Base-by-base conservation (phyloP, 495 filamentous ascomycete species). In the Hypoxylon rickii region DNA sequence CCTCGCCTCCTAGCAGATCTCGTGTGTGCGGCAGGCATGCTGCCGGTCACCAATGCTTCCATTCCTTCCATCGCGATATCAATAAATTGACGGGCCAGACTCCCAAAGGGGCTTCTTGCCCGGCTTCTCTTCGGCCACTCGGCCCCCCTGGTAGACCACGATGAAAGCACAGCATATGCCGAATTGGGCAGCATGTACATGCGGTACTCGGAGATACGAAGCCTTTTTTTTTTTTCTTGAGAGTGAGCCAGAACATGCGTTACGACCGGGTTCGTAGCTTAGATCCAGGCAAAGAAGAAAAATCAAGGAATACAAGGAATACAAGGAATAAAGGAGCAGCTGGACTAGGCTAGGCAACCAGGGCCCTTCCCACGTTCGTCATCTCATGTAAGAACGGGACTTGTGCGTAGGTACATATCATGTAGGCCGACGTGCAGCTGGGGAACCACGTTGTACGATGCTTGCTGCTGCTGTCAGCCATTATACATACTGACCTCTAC, bases 361-460 rank as follows among this genome's bases (percentile, higher is more conserved):
- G 24, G 24, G 4, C 4, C 24, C 24, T 10, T 29, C 24, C 24
- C 24, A 29, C 24, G 24, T 29, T 29, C 24, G 24, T 29, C 24
- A 29, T 29, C 24, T 10, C 24, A 29, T 29, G 24, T 29, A 29
- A 29, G 24, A 29, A 4, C 24, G 24, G 24, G 24, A 29, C 24
- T 29, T 29, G 24, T 29, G 32, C n/a, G n/a, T 34, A 13, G 3
- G 12, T n/a, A 13, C 12, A 34, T 34, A 18, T 44, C 19, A 51
- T 61, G 58, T 62, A 45, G 52, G 58, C 52, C 53, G 56, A 60
- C 56, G 4, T 49, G 56, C 56, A 53, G 37, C 39, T 36, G 24
- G 16, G n/a, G 12, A 62, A 44, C 52, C 58, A 62, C 58, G 58
- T 62, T 62, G 58, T 47, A 62, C 58, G 58, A 47, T 24, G 37